Conservation (phyloP, 2,329 filamentous ascomycete species). For the Paraphaeosphaeria minitans region DNA sequence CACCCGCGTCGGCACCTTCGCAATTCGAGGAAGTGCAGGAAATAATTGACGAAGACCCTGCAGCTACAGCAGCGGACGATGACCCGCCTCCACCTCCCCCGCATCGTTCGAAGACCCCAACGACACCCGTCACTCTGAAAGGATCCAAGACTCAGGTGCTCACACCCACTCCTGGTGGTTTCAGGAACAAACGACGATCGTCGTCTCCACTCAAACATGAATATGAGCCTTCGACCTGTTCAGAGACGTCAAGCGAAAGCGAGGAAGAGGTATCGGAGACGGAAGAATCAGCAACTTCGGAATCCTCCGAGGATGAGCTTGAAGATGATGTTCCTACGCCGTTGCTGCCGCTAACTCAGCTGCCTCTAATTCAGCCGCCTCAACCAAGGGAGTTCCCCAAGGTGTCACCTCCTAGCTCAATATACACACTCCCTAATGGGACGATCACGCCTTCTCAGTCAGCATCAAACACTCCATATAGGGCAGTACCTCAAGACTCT, state of each 20-base stretch:
- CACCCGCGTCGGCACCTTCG: constrained; percentile 34
- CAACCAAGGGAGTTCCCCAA: constrained; percentile 47
- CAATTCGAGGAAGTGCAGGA: constrained; percentile 33
- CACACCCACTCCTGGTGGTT: constrained; percentile 53
- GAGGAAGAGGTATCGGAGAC: constrained; percentile 60
- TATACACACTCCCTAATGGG: constrained; percentile 46
- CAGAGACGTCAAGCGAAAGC: constrained; percentile 64
- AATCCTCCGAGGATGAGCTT: constrained; percentile 63
- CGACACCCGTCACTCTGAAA: constrained; percentile 53
- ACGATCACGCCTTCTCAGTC: constrained; percentile 81
- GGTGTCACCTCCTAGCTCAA: constrained; percentile 48
- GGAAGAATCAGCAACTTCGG: constrained; percentile 54
- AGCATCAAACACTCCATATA: constrained; percentile 75
- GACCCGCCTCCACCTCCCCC: constrained; percentile 53
- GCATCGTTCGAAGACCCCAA: constrained; percentile 59
- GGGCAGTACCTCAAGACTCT: constrained; percentile 57
- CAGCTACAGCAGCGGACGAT: constrained; percentile 26
- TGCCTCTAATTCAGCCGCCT: constrained; percentile 24
- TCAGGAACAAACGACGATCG: constrained; percentile 66
- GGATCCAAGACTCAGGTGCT: constrained; percentile 53
- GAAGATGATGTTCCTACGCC: constrained; percentile 54
- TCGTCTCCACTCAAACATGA: constrained; percentile 97
- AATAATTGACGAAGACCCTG: constrained; percentile 19
- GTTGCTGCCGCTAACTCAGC: constrained; percentile 40
- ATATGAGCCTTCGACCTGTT: constrained; percentile 83